A percentile compares a stretch with the other conserved stretches of the same genome.
Evolutionary conservation across 352 stramenopile genomes (phyloP).

Genomic region (Globisporangium orthogonon): DNA sequence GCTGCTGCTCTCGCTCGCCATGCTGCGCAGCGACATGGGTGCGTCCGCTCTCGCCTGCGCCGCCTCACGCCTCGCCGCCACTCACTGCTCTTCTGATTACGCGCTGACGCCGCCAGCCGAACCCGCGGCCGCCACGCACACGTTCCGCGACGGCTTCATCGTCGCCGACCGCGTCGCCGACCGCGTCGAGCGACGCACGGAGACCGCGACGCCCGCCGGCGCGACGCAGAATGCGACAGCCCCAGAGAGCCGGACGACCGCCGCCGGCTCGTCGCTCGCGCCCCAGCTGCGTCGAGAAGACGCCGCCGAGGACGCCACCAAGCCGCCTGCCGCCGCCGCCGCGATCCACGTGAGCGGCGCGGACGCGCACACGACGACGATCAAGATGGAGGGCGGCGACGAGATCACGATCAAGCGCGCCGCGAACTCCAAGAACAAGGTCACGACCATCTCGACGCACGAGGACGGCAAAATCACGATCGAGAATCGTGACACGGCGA

Average conservation of each 20-base stretch:
- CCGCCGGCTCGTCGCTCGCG: no score
- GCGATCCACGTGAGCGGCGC: constrained; percentile 19
- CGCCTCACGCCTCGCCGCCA: no score
- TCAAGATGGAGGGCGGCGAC: constrained; percentile 70
- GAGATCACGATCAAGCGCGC: constrained; percentile 75
- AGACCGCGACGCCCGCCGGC: constrained; percentile 13
- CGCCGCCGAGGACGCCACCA: not conserved
- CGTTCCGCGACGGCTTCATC: constrained; percentile 72
- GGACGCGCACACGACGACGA: constrained; percentile 50
- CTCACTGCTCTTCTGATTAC: no score
- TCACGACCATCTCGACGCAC: constrained; percentile 64
- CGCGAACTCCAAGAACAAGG: constrained; percentile 47
- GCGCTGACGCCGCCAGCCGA: not conserved
- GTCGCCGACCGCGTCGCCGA: constrained; percentile 56
- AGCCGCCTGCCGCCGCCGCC: not conserved
- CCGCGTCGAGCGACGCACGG: constrained; percentile 28
- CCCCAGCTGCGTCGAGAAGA: not conserved
- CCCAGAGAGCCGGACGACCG: no score
- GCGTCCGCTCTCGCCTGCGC: not conserved
- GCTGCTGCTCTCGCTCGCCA: constrained; percentile 50
- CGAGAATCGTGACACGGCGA: constrained; percentile 29
- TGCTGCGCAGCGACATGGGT: constrained; percentile 46
- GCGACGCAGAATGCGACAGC: not conserved
- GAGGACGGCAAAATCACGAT: constrained; percentile 76
- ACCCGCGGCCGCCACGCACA: constrained; percentile 20